Evolutionary conservation across 768 basidiomycete genomes (phyloP), one percentile per base, ranked within the genome.

Genomic region (Suillus occidentalis): DNA sequence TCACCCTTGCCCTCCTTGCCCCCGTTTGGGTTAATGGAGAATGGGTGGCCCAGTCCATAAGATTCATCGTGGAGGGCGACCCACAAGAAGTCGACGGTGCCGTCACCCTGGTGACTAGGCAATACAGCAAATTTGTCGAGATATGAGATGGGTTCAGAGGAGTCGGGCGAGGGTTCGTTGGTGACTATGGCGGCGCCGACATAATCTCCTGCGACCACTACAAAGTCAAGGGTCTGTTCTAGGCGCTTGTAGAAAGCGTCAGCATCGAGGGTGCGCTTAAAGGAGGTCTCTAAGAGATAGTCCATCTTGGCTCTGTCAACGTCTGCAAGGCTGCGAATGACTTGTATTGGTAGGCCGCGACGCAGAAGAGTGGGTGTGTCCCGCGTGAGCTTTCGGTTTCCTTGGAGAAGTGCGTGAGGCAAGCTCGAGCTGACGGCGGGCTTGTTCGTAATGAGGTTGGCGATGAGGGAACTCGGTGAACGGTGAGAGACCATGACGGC

Each of bases 51-150:
- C 20, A 98, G 86, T 25, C 97, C 97, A 71, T 97, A 99, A 10
- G 97, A 94, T 78, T 99, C 97, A 76, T 99, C 97, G 70, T 99
- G 95, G 59, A 99, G 80, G 18, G 96, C 96, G 50, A 98, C 97
- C 97, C 97, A 99, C 43, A 99, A 81, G 81, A 99, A 99, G 79
- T 99, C 97, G 64, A 99, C 97, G 0, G 97, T 99, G 20, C 97
- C 97, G 72, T 99, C 97, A 25, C 97, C 97, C 77, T 99, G 97
- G 73, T 98, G 89, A 65, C 83, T 89, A 3, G 97, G 97, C 45
- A 96, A 83, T 47, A 99, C 95, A 18, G 96, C 97, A 75, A 99
- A 99, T 79, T 99, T 99, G 83, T 99, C 97, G 57, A 99, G 87
- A 78, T 99, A 99, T 18, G 92, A 89, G 66, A 97, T 87, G 7